Evolutionary conservation across 2,329 filamentous ascomycete species (phyloP), one percentile per base, ranked within the genome.

Genomic region (Colletotrichum sp.): DNA sequence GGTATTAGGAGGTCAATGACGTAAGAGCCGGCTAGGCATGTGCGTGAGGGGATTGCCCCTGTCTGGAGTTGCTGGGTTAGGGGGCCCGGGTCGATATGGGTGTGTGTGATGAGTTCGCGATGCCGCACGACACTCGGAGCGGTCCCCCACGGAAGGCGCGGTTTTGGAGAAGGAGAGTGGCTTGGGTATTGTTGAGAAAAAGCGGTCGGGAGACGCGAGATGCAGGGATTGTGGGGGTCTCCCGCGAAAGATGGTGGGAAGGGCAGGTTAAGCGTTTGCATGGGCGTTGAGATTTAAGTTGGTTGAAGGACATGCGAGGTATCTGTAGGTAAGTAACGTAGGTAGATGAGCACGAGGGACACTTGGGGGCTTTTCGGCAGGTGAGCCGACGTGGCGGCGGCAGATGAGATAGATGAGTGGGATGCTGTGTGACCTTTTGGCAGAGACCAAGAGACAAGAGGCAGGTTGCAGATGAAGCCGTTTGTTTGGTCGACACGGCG

Each of bases 181-280:
- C 57, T 68, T 65, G 74, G 26, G 34, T 21, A 52, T 32, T 76
- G 70, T 76, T 74, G 74, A 76, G 70, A 48, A 66, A 64, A 75
- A 58, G 70, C 64, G 70, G 64, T 69, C 72, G 68, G 63, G 57
- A 60, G 63, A 60, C 43, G 32, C 48, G 43, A 67, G 21, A 73
- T 73, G 64, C 73, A 73, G 64, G 73, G 70, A 64, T 68, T 58
- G 73, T 73, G 64, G 70, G 70, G 70, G 64, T 60, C 57, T 58
- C 63, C 73, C 68, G 55, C 38, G 61, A 38, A 34, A 43, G 63
- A 58, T 24, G 57, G 34, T 58, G 55, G 60, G 34, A 65, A 38
- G 36, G n/a, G 4, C 48, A 34, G n/a, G 58, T 26, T 15, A 58
- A 48, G 55, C 32, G 63, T 52, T 43, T 48, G 16, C 52, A 60